Evolutionary conservation across 257 asterid species (phyloP).

Genomic region (Forsythia viridissima): DNA sequence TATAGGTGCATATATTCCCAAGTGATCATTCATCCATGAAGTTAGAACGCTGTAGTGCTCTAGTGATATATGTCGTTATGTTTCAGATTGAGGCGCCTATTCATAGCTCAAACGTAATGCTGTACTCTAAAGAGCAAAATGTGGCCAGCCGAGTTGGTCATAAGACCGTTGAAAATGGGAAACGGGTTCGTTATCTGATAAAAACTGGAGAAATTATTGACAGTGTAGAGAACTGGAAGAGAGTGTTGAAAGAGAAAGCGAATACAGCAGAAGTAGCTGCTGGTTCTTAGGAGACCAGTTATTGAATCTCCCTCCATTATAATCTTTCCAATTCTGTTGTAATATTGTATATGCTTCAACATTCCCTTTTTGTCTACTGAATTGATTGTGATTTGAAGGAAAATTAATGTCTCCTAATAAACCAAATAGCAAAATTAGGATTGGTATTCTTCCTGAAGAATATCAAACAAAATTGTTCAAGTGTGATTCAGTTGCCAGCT

Average conservation of each 20-base stretch:
- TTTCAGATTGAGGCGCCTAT: conserved; percentile 90
- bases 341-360: conserved; percentile 1
- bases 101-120: conserved; percentile 99
- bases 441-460: background rate
- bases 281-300: conserved; percentile 45
- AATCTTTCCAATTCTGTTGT: background rate
- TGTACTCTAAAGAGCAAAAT: conserved; percentile 75
- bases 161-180: conserved; percentile 77
- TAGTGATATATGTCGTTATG: conserved; percentile 11
- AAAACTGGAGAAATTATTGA: conserved; percentile 94
- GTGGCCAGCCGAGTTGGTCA: conserved; percentile 92
- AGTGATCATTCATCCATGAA: background rate
- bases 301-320: conserved; percentile 16
- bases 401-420: background rate
- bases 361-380: background rate
- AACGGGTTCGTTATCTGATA: conserved; percentile 82
- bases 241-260: conserved; percentile 53
- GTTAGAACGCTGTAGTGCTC: background rate
- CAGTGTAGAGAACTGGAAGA: conserved; percentile 89
- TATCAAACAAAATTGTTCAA: no score
- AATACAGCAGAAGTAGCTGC: conserved; percentile 56
- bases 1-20: no score
- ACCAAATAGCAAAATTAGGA: background rate
- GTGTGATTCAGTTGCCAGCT: no score
- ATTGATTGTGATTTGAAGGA: background rate